phyloP scores from a whole-genome alignment of 2,329 filamentous ascomycete species.

The Cladosporium sp. region DNA sequence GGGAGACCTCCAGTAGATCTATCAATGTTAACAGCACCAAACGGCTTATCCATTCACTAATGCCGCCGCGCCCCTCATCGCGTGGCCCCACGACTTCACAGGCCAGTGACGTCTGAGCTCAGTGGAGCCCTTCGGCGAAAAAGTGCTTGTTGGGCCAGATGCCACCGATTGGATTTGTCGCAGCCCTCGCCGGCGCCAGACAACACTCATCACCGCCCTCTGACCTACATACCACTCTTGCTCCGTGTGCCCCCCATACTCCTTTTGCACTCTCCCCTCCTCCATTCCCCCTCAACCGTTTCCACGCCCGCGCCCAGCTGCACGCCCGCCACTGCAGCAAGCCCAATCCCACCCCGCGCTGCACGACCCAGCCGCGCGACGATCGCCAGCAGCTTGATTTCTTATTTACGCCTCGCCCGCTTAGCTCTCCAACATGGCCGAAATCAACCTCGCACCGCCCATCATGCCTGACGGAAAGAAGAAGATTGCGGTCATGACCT shows the following conservation, averaged over 20 bases:
- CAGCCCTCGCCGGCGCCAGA: neutral
- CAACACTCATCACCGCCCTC: neutral
- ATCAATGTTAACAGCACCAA: no score
- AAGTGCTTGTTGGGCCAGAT: slow-evolving; percentile 9
- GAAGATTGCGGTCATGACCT: slow-evolving; percentile 85
- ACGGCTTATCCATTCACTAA: no score
- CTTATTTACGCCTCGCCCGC: neutral
- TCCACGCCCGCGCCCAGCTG: neutral
- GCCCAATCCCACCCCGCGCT: slow-evolving; percentile 2
- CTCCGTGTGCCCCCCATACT: neutral
- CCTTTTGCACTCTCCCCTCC: neutral
- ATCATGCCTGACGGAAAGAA: slow-evolving; percentile 38
- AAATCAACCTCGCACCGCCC: slow-evolving; percentile 26
- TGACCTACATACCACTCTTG: neutral
- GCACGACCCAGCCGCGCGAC: slow-evolving; percentile 3
- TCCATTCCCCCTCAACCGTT: no score
- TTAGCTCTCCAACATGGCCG: slow-evolving; percentile 21
- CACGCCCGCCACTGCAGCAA: neutral
- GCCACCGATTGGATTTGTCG: no score
- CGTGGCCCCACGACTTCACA: no score
- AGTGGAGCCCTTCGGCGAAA: slow-evolving; percentile 8
- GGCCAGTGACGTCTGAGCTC: neutral
- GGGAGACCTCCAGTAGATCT: no score
- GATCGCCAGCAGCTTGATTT: neutral
- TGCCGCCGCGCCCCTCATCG: no score